Base-by-base conservation (phyloP, 2,329 filamentous ascomycete species). In the Diaporthe eres region DNA sequence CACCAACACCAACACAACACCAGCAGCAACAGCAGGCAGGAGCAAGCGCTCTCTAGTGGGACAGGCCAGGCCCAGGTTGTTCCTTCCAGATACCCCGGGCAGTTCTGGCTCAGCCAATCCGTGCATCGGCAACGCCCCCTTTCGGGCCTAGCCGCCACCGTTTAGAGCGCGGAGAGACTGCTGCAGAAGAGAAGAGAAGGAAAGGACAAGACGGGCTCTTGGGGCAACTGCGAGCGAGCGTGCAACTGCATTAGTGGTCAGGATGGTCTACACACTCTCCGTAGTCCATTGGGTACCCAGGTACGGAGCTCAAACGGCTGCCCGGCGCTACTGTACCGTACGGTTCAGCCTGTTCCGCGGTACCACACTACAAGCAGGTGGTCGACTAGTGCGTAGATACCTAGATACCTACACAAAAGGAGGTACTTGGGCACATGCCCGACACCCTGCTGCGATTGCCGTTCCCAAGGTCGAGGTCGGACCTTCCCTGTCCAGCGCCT, bases 51-150 rank as follows among this genome's bases (percentile, higher is more conserved):
- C 37, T 39, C 37, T 39, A 39, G 37, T 39, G 37, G 37, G 37
- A 39, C 22, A 60, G 34, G 31, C 17, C 57, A n/a, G 17, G 61
- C 17, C 63, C 63, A 67, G 63, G 65, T 53, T 68, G 22, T 65
- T 49, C 61, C 61, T 34, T 65, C 42, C 61, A 65, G 8, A 15
- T 2, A 19, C 25, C 57, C 61, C 13, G 17, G 25, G 22, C 10
- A 4, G 8, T 34, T 44, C 61, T 53, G 34, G 22, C 12, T 34
- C 47, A 55, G 31, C 65, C 49, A 39, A 68, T 68, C 63, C 65
- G 65, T 68, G 65, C 65, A 51, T 53, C 65, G 65, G 65, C 10
- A 17, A 13, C 10, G 13, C 6, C 4, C 47, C 65, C 22, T 68
- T 53, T 53, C 28, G 65, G 65, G 65, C 12, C 13, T 68, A 68